Conservation (phyloP, 2,329 filamentous ascomycete genomes). For the Colletotrichum lini region DNA sequence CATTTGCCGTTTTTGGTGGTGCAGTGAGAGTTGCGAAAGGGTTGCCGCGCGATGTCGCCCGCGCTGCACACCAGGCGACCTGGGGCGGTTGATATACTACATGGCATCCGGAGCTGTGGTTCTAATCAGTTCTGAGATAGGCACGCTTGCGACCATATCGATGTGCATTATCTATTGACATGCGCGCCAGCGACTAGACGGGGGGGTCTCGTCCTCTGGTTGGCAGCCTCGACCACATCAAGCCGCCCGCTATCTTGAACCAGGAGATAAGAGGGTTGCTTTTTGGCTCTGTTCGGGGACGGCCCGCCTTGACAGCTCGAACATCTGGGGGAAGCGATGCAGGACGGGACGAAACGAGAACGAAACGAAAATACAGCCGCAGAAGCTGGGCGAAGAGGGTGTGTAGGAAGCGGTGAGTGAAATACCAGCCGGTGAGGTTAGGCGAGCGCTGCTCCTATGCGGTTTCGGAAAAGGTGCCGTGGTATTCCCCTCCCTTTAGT, state of each 20-base stretch:
- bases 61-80: not conserved
- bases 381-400: slow-evolving; percentile 28
- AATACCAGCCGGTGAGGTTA: slow-evolving; percentile 4
- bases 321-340: not conserved
- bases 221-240: slow-evolving; percentile 31
- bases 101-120: not conserved
- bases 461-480: slow-evolving; percentile 22
- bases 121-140: slow-evolving; percentile 16
- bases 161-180: slow-evolving; percentile 40
- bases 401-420: slow-evolving; percentile 31
- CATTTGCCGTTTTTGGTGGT: not conserved
- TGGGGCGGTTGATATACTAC: slow-evolving; percentile 15
- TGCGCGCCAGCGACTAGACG: slow-evolving; percentile 34
- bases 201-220: slow-evolving; percentile 12
- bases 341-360: slow-evolving; percentile 17
- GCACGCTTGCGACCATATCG: slow-evolving; percentile 23
- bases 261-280: slow-evolving; percentile 41
- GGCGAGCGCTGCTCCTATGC: slow-evolving; percentile 16
- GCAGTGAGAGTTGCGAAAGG: not conserved
- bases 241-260: slow-evolving; percentile 11
- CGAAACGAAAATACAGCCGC: not conserved
- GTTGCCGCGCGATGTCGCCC: slow-evolving; percentile 10
- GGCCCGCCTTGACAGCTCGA: slow-evolving; percentile 4
- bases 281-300: slow-evolving; percentile 25
- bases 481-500: slow-evolving; percentile 3